Conservation (phyloP, 2,329 filamentous ascomycete species). For the Trichoderma sp. region DNA sequence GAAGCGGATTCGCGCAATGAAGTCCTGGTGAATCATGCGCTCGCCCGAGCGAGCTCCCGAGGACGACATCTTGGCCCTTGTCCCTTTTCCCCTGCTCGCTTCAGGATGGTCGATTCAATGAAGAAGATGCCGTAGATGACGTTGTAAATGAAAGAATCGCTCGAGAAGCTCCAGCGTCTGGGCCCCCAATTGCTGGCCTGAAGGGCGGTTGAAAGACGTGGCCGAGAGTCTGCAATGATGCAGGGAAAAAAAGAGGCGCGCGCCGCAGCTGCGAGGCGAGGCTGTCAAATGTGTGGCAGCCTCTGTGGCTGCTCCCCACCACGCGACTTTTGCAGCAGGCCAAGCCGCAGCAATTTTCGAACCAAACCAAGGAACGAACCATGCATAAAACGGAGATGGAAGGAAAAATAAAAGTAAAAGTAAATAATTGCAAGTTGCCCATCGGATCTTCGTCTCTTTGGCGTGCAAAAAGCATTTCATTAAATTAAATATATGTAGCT, state of each 20-base stretch:
- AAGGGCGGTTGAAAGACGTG: background rate
- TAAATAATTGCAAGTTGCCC: background rate
- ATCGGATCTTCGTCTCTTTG: background rate
- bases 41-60: slow-evolving; percentile 45
- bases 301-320: slow-evolving; percentile 12
- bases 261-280: slow-evolving; percentile 10
- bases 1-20: slow-evolving; percentile 93
- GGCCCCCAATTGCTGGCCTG: background rate
- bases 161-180: background rate
- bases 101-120: background rate
- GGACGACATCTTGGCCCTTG: slow-evolving; percentile 32
- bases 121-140: background rate
- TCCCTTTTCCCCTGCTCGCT: slow-evolving; percentile 18
- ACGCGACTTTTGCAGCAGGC: background rate
- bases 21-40: slow-evolving; percentile 81
- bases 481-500: slow-evolving; percentile 15
- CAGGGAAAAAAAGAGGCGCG: slow-evolving; percentile 7
- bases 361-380: background rate
- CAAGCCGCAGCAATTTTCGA: background rate
- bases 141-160: background rate
- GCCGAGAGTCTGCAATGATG: slow-evolving; percentile 1
- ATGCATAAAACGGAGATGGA: background rate
- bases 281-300: slow-evolving; percentile 12
- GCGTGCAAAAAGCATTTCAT: slow-evolving; percentile 7
- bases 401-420: background rate